These are phyloP conservation scores for Monsonia emarginata DNA, from an alignment of 441 rosid species.

Conservation along the genomic window DNA sequence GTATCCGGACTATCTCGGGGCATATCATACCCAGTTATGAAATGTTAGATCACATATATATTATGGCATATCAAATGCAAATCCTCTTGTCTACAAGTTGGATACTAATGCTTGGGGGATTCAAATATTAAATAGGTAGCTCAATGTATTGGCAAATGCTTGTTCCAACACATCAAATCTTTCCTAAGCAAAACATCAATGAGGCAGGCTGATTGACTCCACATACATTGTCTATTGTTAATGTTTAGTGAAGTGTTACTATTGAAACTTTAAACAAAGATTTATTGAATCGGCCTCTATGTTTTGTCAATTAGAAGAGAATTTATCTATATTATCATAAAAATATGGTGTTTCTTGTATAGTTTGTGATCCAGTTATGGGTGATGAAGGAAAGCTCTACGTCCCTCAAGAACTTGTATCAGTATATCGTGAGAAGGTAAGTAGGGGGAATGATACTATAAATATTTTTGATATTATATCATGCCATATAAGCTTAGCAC, in stretches of 20 bases:
- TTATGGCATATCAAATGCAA: neutral
- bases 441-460: constrained; percentile 8
- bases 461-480: no score
- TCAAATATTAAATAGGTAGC: neutral
- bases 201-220: neutral
- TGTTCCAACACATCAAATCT: neutral
- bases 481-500: no score
- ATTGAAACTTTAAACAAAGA: neutral
- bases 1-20: neutral
- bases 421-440: constrained; percentile 85
- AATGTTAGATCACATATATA: neutral
- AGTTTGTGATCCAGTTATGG: constrained; percentile 99
- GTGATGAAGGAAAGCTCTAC: constrained; percentile 98
- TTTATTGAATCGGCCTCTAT: neutral
- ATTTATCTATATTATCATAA: constrained; percentile 12
- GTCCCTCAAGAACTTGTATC: constrained; percentile 71
- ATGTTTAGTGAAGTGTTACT: neutral
- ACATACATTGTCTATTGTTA: neutral
- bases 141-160: neutral
- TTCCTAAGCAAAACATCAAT: neutral
- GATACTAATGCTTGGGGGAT: neutral
- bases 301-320: constrained; percentile 1
- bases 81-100: neutral
- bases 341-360: constrained; percentile 20
- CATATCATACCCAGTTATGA: neutral